A percentile compares a stretch with the other conserved stretches of the same genome.
Conservation (phyloP, 2,329 filamentous ascomycete genomes). For the Neofusicoccum cordaticola region DNA sequence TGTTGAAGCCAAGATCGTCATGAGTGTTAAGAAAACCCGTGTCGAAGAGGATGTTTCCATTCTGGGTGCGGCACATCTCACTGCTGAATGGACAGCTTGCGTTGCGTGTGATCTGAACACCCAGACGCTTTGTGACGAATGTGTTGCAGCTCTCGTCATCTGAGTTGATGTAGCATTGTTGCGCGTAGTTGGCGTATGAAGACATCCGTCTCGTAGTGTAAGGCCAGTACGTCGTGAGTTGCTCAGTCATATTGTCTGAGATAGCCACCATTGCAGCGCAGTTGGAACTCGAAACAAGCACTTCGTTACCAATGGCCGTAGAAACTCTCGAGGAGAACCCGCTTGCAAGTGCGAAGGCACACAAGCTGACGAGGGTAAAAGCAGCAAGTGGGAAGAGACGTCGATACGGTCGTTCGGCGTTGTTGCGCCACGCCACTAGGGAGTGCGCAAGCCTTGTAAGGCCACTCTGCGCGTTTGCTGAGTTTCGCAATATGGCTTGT, state of each 20-base stretch:
- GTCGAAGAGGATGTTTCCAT: conserved; percentile 22
- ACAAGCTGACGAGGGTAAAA: not conserved
- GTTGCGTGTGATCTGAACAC: not conserved
- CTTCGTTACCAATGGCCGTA: conserved; percentile 29
- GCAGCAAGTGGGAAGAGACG: not conserved
- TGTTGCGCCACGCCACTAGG: not conserved
- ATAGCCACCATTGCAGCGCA: conserved; percentile 22
- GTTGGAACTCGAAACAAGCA: conserved; percentile 28
- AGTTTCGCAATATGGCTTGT: conserved; percentile 16
- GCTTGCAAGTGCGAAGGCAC: conserved; percentile 11
- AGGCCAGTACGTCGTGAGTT: not conserved
- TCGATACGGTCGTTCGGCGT: not conserved
- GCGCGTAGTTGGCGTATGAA: not conserved
- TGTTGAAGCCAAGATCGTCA: conserved; percentile 30
- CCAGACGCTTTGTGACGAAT: not conserved
- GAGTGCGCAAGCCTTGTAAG: not conserved
- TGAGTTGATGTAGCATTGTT: conserved; percentile 15
- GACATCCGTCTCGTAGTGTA: conserved; percentile 15
- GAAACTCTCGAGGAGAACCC: conserved; percentile 31
- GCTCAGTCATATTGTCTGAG: not conserved
- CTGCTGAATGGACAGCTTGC: conserved; percentile 24
- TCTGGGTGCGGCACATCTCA: conserved; percentile 21
- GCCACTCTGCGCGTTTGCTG: not conserved
- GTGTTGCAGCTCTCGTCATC: conserved; percentile 9
- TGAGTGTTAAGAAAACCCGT: conserved; percentile 26